Base-by-base conservation (phyloP, 306 rosid genomes). In the Ochetophila trinervis region DNA sequence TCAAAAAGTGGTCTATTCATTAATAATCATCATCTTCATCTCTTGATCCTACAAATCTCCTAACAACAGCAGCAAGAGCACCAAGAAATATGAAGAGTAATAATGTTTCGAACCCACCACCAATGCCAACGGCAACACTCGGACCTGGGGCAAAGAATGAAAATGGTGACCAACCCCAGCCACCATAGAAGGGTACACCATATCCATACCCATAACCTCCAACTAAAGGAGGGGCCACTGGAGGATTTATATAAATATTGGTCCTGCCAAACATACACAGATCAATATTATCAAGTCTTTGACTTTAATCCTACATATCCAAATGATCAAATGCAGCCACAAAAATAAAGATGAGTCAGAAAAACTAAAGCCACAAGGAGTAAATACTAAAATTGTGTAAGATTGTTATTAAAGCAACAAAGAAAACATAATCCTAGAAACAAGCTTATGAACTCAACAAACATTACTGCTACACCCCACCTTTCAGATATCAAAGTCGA, bases 121-220 rank as follows among this genome's bases (percentile, higher is more conserved):
- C 98, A 63, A 87, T 5, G 40, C 93, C 96, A 53, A 93, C 52
- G 7, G 87, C 98, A 14, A 89, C 95, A 72, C 84, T 51, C n/a
- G 98, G 98, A 62, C 85, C 88, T 19, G 96, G 98, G 58, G 91
- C 86, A 66, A 80, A 92, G 91, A 92, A 87, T 15, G 98, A 92
- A 84, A 87, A 92, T 60, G 98, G 96, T 10, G 98, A 87, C 96
- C 96, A 92, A 48, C 98, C 98, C 90, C 91, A 92, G 7, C 98
- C 92, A 22, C 97, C 95, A 35, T 68, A 91, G 80, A 59, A 91
- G 11, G 95, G 97, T 24, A 60, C 74, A 6, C 97, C 97, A 36
- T 64, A 90, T 13, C 97, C 97, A 15, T 78, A 91, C 11, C 96
- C 96, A 19, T 92, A 92, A 4, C 96, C 98, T 60, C 98, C 98